phyloP scores from a whole-genome alignment of 2,329 filamentous ascomycete species.

The Elsinoe batatas region DNA sequence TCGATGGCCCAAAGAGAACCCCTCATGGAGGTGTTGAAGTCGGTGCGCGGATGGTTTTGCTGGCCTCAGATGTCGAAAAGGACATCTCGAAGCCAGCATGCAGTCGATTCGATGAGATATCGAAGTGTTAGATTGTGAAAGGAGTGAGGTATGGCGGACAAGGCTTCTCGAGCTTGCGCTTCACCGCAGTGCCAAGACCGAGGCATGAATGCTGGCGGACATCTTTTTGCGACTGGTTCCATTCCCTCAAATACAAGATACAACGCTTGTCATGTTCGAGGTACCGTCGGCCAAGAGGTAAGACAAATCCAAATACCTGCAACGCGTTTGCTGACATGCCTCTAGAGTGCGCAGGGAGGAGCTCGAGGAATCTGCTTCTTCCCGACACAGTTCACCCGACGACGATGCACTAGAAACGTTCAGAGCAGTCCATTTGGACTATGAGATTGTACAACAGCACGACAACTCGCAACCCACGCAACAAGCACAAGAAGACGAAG shows the following conservation, averaged over 20 bases:
- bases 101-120: not conserved
- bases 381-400: not conserved
- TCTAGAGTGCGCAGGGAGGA: constrained; percentile 10
- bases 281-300: constrained; percentile 8
- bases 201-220: not conserved
- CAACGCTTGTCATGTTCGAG: not conserved
- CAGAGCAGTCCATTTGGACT: not conserved
- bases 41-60: not conserved
- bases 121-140: not conserved
- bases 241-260: not conserved
- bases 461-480: not conserved
- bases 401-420: constrained; percentile 5
- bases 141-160: not conserved
- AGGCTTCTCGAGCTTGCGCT: not conserved
- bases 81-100: constrained; percentile 4
- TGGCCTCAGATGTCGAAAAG: not conserved
- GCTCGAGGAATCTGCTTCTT: constrained; percentile 1
- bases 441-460: constrained; percentile 2
- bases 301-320: too few relatives aligned
- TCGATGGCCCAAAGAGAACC: not conserved
- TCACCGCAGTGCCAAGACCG: not conserved
- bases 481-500: constrained; percentile 17
- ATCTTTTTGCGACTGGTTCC: not conserved
- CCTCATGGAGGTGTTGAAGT: not conserved
- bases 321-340: not conserved